Conservation (phyloP, 1,284 basidiomycete genomes). For the Neonothopanus nambi region DNA sequence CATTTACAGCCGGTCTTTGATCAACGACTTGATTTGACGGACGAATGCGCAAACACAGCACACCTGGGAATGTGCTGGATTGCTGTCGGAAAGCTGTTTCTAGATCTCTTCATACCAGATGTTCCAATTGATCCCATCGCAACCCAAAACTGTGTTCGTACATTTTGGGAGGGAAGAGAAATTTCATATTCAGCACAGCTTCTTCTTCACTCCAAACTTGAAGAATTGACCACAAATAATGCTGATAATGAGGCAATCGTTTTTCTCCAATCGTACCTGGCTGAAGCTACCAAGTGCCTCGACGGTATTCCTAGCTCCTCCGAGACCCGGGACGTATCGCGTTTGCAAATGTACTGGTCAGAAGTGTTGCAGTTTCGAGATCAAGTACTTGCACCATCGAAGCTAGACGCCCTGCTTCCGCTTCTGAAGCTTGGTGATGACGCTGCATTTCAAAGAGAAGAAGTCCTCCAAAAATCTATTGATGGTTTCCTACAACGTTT, state of each 20-base stretch:
- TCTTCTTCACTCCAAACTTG: constrained; percentile 56
- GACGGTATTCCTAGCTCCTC: constrained; percentile 29
- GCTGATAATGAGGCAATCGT: constrained; percentile 47
- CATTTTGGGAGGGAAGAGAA: constrained; percentile 52
- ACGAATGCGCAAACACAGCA: constrained; percentile 6
- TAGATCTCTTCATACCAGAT: constrained; percentile 84
- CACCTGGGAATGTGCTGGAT: constrained; percentile 67
- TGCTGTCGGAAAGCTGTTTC: constrained; percentile 55
- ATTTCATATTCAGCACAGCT: constrained; percentile 54
- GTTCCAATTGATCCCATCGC: constrained; percentile 87
- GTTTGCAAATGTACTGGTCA: constrained; percentile 78
- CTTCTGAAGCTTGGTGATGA: constrained; percentile 36
- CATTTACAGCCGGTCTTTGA: constrained; percentile 3
- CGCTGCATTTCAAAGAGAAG: constrained; percentile 50
- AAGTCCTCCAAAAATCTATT: constrained; percentile 67
- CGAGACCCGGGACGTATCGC: constrained; percentile 49
- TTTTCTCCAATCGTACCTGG: constrained; percentile 45
- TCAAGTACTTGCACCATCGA: constrained; percentile 53
- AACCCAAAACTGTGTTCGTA: constrained; percentile 54
- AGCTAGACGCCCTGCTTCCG: constrained; percentile 41
- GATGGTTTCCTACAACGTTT: constrained; percentile 64
- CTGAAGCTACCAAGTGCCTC: constrained; percentile 29
- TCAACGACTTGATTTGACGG: background rate
- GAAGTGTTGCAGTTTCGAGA: constrained; percentile 75
- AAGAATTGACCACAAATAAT: constrained; percentile 65